phyloP scores from a whole-genome alignment of 169 alveolate species.

The Amoebophrya sp. region DNA sequence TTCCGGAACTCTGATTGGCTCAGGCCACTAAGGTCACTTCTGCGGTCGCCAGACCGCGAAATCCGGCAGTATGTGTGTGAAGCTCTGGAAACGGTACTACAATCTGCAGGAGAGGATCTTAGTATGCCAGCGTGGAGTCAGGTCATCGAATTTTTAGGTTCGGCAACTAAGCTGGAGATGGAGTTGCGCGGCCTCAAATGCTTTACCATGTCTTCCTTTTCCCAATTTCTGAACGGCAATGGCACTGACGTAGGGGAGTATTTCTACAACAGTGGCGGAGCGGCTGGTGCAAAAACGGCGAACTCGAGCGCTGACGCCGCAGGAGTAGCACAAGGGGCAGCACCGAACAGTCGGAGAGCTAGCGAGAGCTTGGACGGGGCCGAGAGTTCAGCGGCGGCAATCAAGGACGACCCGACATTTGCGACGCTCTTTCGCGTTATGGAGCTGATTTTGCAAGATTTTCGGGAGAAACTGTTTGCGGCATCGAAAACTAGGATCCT shows the following conservation, averaged over 20 bases:
- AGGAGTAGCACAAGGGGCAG: no score
- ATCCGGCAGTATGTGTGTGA: background rate
- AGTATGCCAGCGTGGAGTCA: background rate
- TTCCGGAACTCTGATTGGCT: background rate
- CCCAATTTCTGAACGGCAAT: no score
- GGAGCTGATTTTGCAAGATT: background rate
- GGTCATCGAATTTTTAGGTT: background rate
- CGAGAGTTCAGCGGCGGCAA: no score
- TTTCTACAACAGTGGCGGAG: no score
- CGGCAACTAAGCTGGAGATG: background rate
- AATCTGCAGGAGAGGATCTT: background rate
- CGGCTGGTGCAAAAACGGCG: no score
- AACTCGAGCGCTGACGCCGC: no score
- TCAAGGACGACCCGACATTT: background rate
- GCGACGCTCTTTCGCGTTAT: background rate
- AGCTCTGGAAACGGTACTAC: background rate
- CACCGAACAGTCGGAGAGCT: no score
- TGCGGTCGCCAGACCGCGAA: background rate
- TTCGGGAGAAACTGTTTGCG: background rate
- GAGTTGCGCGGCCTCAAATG: background rate
- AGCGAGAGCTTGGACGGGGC: no score
- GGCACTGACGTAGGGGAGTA: no score
- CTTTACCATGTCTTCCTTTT: no score
- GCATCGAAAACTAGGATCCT: background rate
- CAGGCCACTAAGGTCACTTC: background rate